Evolutionary conservation across 768 basidiomycete genomes (phyloP).

Genomic region (Pleurotus djamor): DNA sequence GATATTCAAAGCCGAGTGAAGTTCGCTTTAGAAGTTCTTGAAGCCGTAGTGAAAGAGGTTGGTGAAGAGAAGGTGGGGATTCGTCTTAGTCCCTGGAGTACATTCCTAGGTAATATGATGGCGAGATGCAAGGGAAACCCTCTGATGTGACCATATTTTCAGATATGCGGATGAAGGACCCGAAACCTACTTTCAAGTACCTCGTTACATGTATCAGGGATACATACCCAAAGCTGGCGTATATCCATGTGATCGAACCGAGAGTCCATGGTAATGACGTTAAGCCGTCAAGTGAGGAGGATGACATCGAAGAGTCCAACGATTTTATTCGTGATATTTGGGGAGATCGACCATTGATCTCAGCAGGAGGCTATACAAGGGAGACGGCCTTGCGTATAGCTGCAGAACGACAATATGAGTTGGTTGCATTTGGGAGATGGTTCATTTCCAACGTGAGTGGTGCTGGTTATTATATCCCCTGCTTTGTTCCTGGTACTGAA

Average conservation of each 20-base stretch:
- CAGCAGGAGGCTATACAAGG: conserved; percentile 29
- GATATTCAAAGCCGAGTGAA: conserved; percentile 44
- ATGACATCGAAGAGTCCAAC: conserved; percentile 14
- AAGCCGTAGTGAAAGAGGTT: conserved; percentile 39
- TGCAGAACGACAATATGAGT: conserved; percentile 20
- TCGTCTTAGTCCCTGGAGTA: conserved; percentile 44
- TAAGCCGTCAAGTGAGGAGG: not conserved
- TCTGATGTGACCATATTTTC: not conserved
- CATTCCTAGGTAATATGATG: conserved; percentile 24
- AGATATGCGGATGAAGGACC: conserved; percentile 38
- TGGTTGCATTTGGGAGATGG: conserved; percentile 31
- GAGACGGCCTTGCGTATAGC: conserved; percentile 25
- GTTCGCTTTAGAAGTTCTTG: conserved; percentile 44
- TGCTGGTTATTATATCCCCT: not conserved
- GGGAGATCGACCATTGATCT: conserved; percentile 25
- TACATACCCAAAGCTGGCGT: conserved; percentile 33
- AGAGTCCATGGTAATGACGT: not conserved
- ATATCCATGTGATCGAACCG: conserved; percentile 35
- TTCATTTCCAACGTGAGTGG: conserved; percentile 28
- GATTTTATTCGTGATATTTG: conserved; percentile 27
- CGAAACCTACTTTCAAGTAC: conserved; percentile 36
- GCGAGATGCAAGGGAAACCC: not conserved
- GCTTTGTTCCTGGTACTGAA: not conserved
- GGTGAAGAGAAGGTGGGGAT: conserved; percentile 43
- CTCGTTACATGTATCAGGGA: conserved; percentile 27